phyloP scores from a whole-genome alignment of 192 early-diverging fungal species.

The Pilaira anomala region DNA sequence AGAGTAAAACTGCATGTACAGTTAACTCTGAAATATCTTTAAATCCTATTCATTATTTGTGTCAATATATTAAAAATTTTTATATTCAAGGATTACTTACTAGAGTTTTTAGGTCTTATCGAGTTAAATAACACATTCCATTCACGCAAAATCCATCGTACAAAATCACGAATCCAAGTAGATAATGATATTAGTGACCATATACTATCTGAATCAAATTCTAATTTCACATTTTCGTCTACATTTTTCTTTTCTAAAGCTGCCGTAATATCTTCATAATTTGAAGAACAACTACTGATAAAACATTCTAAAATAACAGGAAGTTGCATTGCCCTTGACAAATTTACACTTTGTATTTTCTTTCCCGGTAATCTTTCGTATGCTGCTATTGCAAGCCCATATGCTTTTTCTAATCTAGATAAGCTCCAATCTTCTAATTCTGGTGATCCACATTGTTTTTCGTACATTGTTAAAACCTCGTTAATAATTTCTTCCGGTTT shows the following conservation, averaged over 20 bases:
- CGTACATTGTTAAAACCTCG: conserved; percentile 11
- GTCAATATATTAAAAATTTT: not conserved
- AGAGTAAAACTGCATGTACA: conserved; percentile 24
- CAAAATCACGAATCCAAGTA: conserved; percentile 26
- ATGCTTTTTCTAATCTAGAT: conserved; percentile 12
- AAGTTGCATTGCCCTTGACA: conserved; percentile 32
- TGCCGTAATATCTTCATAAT: conserved; percentile 3
- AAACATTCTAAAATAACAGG: conserved; percentile 39
- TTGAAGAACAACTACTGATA: conserved; percentile 29
- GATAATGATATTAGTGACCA: conserved; percentile 33
- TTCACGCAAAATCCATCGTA: conserved; percentile 23
- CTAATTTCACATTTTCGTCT: conserved; percentile 1
- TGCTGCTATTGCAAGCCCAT: conserved; percentile 17
- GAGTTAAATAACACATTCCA: conserved; percentile 33
- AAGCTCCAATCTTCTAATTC: conserved; percentile 23
- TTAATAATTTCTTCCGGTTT: conserved; percentile 15
- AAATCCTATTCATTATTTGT: not conserved
- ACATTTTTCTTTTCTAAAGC: conserved; percentile 2
- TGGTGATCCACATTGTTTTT: conserved; percentile 5
- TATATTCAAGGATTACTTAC: conserved; percentile 6
- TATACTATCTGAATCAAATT: conserved; percentile 22
- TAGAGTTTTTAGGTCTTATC: conserved; percentile 12
- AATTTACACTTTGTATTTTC: conserved; percentile 23
- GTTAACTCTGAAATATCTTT: conserved; percentile 14
- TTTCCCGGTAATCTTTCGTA: conserved; percentile 17